Base-by-base conservation (phyloP, 2,329 filamentous ascomycete species). In the Decorospora gaudefroyi region DNA sequence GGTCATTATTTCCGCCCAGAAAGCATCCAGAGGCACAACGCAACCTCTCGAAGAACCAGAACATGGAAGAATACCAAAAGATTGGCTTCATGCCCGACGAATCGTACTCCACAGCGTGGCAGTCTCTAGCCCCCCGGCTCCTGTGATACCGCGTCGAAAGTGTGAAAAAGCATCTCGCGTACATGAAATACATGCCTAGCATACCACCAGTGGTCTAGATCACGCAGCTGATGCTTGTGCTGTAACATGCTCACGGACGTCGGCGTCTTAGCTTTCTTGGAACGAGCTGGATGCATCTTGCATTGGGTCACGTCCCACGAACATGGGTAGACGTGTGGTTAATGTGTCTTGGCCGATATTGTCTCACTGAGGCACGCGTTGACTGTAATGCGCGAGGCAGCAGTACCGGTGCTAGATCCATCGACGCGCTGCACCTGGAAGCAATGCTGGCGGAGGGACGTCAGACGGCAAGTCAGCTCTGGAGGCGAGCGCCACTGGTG, bases 111-210 rank as follows among this genome's bases (percentile, higher is more conserved):
- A 25, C 15, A 29, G 36, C 30, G 35, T 40, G 29, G 25, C 39
- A 22, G 23, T 30, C 3, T 27, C 11, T 32, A 22, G 13, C 12
- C 15, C 42, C 42, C 36, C 40, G 42, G 42, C 36, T 40, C 23
- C 30, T 27, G 18, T 27, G 18, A 34, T 23, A 13, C 42, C 35
- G 34, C 42, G 10, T 28, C 6, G 3, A 30, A 45, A 25, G 23
- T 28, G 22, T 12, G 23, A 40, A 23, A 26, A n/a, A 40, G 17
- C 13, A 45, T 33, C 13, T 19, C 29, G 6, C 30, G 8, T 34
- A 40, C 13, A 45, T 18, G 29, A 34, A 15, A 45, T 45, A 23
- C 29, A 28, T 22, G n/a, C n/a, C n/a, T n/a, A n/a, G n/a, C n/a
- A 19, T 34, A n/a, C 29, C 16, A 31, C 32, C 19, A 30, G 19